Conservation (phyloP, 768 basidiomycete genomes). For the Macrolepiota fuliginosa region DNA sequence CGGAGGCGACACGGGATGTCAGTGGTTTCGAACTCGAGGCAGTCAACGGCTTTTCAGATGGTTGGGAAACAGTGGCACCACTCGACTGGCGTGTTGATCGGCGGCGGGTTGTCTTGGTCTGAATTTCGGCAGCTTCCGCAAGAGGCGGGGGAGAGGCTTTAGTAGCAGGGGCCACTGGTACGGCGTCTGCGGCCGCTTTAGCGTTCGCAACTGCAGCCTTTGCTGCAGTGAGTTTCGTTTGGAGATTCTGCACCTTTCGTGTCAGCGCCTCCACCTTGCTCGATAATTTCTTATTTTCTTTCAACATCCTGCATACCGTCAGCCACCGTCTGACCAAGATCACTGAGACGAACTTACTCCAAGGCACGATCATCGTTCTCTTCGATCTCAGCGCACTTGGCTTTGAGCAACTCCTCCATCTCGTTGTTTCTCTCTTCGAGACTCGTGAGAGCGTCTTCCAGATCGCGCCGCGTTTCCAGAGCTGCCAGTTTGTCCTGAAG, state of each 20-base stretch:
- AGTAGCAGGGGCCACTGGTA: background rate
- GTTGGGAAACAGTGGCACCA: constrained; percentile 16
- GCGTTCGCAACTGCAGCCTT: constrained; percentile 32
- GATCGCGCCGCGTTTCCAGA: constrained; percentile 51
- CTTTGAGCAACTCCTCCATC: constrained; percentile 69
- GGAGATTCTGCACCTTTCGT: constrained; percentile 70
- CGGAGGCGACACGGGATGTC: constrained; percentile 37
- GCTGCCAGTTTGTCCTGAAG: constrained; percentile 56
- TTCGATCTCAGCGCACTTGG: constrained; percentile 77
- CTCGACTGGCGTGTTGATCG: constrained; percentile 24
- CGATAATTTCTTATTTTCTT: constrained; percentile 76
- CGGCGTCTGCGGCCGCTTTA: background rate
- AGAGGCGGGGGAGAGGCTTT: constrained; percentile 15
- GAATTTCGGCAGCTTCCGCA: constrained; percentile 8
- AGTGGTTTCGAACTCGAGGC: constrained; percentile 20
- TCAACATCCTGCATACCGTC: constrained; percentile 54
- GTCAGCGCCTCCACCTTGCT: constrained; percentile 68
- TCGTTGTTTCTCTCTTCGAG: constrained; percentile 70
- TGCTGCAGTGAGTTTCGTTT: constrained; percentile 59
- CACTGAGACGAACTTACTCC: constrained; percentile 51
- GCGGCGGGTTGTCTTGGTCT: constrained; percentile 20
- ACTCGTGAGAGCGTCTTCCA: constrained; percentile 53
- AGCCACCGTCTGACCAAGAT: constrained; percentile 8
- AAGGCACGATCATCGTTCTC: constrained; percentile 81
- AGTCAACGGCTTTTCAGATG: constrained; percentile 17